A percentile compares a stretch with the other conserved stretches of the same genome.
Conservation (phyloP, 345 rosid genomes). For the Stellera chamaejasme region DNA sequence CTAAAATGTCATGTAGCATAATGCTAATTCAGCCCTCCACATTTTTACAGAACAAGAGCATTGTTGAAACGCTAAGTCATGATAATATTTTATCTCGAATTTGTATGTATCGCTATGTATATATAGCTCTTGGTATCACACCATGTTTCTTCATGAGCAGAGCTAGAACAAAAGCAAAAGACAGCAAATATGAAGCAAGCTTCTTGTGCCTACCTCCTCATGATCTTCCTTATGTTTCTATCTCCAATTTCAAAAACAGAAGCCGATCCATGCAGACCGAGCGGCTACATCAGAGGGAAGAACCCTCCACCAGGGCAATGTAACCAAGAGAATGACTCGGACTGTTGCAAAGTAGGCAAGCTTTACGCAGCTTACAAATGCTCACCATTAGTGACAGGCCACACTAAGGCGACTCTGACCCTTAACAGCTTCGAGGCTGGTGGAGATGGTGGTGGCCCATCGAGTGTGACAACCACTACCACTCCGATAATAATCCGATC, state of each 20-base stretch:
- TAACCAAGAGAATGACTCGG: constrained; percentile 18
- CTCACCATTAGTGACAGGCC: constrained; percentile 5
- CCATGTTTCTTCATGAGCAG: too few relatives aligned
- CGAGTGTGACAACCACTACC: constrained; percentile 16
- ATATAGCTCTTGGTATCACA: too few relatives aligned
- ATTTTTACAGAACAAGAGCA: too few relatives aligned
- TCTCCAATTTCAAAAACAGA: neutral
- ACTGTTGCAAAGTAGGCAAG: constrained; percentile 17
- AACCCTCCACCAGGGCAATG: constrained; percentile 21
- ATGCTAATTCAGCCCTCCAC: too few relatives aligned
- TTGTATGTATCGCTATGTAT: too few relatives aligned
- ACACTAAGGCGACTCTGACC: neutral
- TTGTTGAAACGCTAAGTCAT: too few relatives aligned
- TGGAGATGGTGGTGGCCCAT: constrained; percentile 20
- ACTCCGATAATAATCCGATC: neutral
- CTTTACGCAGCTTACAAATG: constrained; percentile 17
- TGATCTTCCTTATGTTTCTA: constrained; percentile 6
- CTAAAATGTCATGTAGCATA: too few relatives aligned
- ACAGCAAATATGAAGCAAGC: neutral
- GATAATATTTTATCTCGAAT: too few relatives aligned
- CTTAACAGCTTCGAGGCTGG: constrained; percentile 4
- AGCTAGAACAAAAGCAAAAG: neutral
- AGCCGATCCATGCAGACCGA: constrained; percentile 15
- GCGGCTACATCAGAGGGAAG: constrained; percentile 19
- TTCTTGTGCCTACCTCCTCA: neutral